phyloP scores from a whole-genome alignment of 805 yeast species.

The Pichia exigua region DNA sequence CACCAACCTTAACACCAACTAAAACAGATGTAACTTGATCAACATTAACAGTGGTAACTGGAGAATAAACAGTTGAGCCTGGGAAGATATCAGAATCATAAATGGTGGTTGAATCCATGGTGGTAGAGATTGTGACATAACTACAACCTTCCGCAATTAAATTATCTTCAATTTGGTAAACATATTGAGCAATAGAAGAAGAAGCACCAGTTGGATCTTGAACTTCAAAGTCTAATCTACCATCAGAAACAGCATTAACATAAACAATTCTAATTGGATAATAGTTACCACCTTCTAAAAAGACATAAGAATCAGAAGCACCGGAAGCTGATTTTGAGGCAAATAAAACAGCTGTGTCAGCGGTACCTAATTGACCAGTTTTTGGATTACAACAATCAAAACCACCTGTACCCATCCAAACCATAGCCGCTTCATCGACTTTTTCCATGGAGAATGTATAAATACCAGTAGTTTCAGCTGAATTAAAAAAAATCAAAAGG shows the following conservation, averaged over 20 bases:
- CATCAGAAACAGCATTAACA: slow-evolving; percentile 9
- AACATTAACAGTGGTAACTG: neutral
- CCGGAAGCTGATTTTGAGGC: neutral
- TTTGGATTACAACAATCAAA: slow-evolving; percentile 29
- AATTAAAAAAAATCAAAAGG: neutral
- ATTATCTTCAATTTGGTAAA: slow-evolving; percentile 6
- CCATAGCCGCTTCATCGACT: slow-evolving; percentile 29
- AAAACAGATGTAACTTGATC: neutral
- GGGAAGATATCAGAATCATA: slow-evolving; percentile 1
- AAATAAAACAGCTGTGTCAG: slow-evolving; percentile 7
- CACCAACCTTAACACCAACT: slow-evolving; percentile 6
- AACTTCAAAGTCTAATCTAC: slow-evolving; percentile 9
- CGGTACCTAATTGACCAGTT: slow-evolving; percentile 1
- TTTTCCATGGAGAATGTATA: slow-evolving; percentile 18
- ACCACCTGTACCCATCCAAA: slow-evolving; percentile 27
- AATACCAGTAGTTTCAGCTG: slow-evolving; percentile 25
- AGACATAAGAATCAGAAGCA: slow-evolving; percentile 7
- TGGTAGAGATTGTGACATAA: neutral
- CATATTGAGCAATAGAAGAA: neutral
- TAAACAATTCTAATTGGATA: slow-evolving; percentile 18
- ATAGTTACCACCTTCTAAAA: slow-evolving; percentile 10
- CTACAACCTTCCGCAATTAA: neutral
- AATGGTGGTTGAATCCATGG: slow-evolving; percentile 1
- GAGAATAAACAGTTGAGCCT: slow-evolving; percentile 4
- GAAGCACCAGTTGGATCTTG: slow-evolving; percentile 9